Conservation (phyloP, 805 yeast species). For the Hyphopichia homilentoma region DNA sequence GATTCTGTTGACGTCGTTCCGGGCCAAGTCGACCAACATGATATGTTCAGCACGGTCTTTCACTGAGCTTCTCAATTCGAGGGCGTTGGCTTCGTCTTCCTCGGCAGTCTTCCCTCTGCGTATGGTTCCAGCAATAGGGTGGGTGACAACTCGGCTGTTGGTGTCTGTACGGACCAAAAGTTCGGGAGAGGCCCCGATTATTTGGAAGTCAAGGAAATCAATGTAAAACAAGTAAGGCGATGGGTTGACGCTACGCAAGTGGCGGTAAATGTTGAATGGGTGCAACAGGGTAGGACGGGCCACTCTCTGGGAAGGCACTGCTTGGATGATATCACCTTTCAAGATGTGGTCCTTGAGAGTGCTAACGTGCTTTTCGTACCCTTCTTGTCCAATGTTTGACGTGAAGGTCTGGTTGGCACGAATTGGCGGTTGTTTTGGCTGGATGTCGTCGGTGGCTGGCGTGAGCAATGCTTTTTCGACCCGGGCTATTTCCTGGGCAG, state of each 20-base stretch:
- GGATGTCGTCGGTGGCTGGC: conserved; percentile 40
- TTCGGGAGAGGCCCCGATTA: conserved; percentile 98
- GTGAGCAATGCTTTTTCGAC: conserved; percentile 50
- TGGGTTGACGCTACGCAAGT: conserved; percentile 92
- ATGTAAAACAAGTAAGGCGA: conserved; percentile 95
- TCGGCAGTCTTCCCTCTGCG: conserved; percentile 85
- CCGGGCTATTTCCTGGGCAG: conserved; percentile 54
- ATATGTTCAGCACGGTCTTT: conserved; percentile 98
- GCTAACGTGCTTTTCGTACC: conserved; percentile 81
- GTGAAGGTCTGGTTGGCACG: conserved; percentile 63
- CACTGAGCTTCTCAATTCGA: conserved; percentile 63
- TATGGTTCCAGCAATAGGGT: conserved; percentile 98
- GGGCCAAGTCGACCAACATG: conserved; percentile 96
- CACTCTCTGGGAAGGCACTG: conserved; percentile 96
- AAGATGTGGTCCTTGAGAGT: conserved; percentile 75
- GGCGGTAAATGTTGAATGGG: conserved; percentile 95
- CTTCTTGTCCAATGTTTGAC: conserved; percentile 90
- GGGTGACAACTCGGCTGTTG: conserved; percentile 76
- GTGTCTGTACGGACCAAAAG: conserved; percentile 77
- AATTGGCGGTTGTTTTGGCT: conserved; percentile 76
- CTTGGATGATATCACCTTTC: conserved; percentile 94
- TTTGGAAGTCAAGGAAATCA: conserved; percentile 86
- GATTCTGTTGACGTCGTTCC: conserved; percentile 94
- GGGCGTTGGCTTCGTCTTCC: conserved; percentile 86
- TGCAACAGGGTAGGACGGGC: conserved; percentile 93